phyloP scores from a whole-genome alignment of 2,329 filamentous ascomycete genomes.

The Xylaria hypoxylon region DNA sequence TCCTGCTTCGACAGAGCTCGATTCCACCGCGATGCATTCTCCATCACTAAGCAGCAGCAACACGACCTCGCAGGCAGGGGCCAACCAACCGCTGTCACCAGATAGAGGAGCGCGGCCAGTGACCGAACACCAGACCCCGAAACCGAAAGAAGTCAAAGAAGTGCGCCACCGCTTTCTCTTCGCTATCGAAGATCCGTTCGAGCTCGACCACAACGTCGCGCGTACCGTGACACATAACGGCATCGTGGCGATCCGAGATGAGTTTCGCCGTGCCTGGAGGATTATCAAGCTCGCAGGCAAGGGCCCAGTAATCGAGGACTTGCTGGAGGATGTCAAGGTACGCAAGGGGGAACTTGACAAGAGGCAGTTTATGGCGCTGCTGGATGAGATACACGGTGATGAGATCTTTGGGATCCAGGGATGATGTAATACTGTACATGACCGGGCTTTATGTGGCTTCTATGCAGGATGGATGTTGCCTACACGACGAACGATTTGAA shows the following conservation, averaged over 20 bases:
- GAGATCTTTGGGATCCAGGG: slow-evolving; percentile 23
- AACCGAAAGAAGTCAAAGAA: slow-evolving; percentile 67
- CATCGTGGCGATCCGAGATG: slow-evolving; percentile 83
- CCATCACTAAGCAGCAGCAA: slow-evolving; percentile 44
- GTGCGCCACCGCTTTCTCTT: slow-evolving; percentile 85
- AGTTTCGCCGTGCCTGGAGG: slow-evolving; percentile 83
- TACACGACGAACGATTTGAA: neutral
- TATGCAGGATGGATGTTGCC: slow-evolving; percentile 3
- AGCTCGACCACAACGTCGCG: slow-evolving; percentile 87
- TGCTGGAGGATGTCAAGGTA: slow-evolving; percentile 64
- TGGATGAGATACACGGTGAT: slow-evolving; percentile 57
- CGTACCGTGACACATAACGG: slow-evolving; percentile 86
- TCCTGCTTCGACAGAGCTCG: slow-evolving; percentile 41
- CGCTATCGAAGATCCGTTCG: slow-evolving; percentile 92
- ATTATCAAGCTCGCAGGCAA: slow-evolving; percentile 70
- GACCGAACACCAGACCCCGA: slow-evolving; percentile 41
- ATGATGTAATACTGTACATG: neutral
- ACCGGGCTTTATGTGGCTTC: neutral
- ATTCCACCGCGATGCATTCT: slow-evolving; percentile 29
- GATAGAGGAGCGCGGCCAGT: slow-evolving; percentile 15
- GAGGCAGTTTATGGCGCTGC: slow-evolving; percentile 52
- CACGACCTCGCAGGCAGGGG: slow-evolving; percentile 18
- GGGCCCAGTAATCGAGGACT: slow-evolving; percentile 54
- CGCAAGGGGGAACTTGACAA: slow-evolving; percentile 52
- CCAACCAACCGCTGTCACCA: slow-evolving; percentile 33